Percentiles rank a stretch among this genome's conserved stretches.
Evolutionary conservation across 1,139 yeast species (phyloP).

Genomic region (Geotrichum armillariae): DNA sequence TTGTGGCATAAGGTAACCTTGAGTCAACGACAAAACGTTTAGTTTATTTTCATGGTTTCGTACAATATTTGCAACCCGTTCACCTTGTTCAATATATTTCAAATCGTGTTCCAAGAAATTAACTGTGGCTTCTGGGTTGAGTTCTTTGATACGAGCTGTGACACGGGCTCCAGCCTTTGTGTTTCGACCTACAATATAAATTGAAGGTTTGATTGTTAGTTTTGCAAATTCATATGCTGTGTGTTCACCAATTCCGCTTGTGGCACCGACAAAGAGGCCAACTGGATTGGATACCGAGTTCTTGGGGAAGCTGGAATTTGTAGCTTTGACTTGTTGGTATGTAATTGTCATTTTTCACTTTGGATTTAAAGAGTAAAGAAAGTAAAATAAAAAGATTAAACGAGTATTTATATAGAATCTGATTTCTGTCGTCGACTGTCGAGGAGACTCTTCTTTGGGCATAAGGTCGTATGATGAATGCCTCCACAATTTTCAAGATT

Average conservation of each 20-base stretch:
- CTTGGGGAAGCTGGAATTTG: constrained; percentile 12
- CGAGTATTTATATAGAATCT: neutral
- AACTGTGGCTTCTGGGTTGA: constrained; percentile 30
- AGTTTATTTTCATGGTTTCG: constrained; percentile 30
- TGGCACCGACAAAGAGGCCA: constrained; percentile 38
- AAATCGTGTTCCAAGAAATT: constrained; percentile 33
- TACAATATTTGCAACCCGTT: constrained; percentile 27
- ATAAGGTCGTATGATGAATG: too few relatives aligned
- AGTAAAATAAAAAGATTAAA: neutral
- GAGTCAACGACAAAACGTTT: constrained; percentile 31
- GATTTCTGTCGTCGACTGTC: too few relatives aligned
- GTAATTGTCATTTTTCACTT: constrained; percentile 7
- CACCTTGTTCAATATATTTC: constrained; percentile 32
- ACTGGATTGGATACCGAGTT: constrained; percentile 25
- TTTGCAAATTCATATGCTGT: constrained; percentile 36
- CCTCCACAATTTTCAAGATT: too few relatives aligned
- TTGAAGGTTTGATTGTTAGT: constrained; percentile 32
- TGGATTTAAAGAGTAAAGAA: neutral
- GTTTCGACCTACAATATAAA: constrained; percentile 37
- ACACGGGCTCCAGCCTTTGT: constrained; percentile 30
- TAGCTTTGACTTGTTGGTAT: constrained; percentile 4
- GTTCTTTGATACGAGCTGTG: constrained; percentile 26
- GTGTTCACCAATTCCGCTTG: constrained; percentile 38
- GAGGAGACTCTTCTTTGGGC: too few relatives aligned
- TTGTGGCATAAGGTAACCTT: constrained; percentile 28